phyloP scores from a whole-genome alignment of 352 stramenopile genomes.

The Peronospora destructor region DNA sequence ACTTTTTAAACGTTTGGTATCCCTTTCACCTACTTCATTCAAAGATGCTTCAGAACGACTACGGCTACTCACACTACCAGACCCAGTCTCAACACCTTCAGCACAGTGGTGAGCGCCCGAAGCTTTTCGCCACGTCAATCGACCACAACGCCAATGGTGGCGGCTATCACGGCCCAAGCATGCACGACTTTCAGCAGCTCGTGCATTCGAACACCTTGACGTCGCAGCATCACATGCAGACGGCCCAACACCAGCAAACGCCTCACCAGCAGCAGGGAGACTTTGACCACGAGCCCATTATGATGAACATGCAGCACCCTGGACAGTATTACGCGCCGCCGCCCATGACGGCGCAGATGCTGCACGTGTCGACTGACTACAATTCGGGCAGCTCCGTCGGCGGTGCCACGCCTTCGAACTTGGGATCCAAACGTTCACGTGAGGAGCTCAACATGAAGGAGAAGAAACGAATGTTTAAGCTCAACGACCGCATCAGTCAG shows the following conservation, averaged over 20 bases:
- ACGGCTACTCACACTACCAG: slow-evolving; percentile 52
- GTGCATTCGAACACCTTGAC: slow-evolving; percentile 34
- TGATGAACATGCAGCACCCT: slow-evolving; percentile 55
- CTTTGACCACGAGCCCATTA: slow-evolving; percentile 65
- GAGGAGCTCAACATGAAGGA: slow-evolving; percentile 82
- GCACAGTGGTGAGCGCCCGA: slow-evolving; percentile 51
- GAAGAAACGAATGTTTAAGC: slow-evolving; percentile 86
- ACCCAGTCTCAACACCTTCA: slow-evolving; percentile 33
- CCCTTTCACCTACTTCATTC: background rate
- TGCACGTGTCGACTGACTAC: slow-evolving; percentile 66
- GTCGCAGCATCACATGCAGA: slow-evolving; percentile 41
- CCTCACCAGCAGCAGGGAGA: slow-evolving; percentile 42
- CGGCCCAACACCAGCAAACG: slow-evolving; percentile 33
- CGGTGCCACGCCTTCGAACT: slow-evolving; percentile 28
- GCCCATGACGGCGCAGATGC: slow-evolving; percentile 50
- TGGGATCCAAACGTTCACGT: slow-evolving; percentile 49
- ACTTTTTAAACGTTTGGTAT: background rate
- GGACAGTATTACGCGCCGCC: slow-evolving; percentile 53
- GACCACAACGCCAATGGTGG: slow-evolving; percentile 20
- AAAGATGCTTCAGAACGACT: slow-evolving; percentile 54
- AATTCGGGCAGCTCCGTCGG: slow-evolving; percentile 30
- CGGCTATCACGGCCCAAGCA: slow-evolving; percentile 25
- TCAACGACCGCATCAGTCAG: slow-evolving; percentile 78
- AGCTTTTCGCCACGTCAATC: slow-evolving; percentile 38
- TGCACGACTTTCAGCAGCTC: slow-evolving; percentile 40